phyloP scores from a whole-genome alignment of 495 filamentous ascomycete genomes.

The Tuber calosporum region DNA sequence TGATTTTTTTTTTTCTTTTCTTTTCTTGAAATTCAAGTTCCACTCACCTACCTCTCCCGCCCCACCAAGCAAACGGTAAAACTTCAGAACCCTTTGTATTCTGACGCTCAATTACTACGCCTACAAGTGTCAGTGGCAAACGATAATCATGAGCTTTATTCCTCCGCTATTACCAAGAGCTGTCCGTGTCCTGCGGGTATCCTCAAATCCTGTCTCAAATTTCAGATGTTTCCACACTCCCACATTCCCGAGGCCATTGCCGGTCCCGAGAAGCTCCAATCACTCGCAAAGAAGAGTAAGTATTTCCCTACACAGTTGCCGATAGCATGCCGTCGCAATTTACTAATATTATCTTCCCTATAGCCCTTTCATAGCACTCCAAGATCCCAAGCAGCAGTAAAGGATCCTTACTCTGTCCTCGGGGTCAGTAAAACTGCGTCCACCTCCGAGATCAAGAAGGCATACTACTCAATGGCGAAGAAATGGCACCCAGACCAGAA shows the following conservation, averaged over 20 bases:
- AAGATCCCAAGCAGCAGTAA: constrained; percentile 50
- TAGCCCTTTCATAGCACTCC: constrained; percentile 74
- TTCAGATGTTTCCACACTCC: constrained; percentile 29
- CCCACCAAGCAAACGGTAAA: constrained; percentile 7
- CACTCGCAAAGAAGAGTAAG: constrained; percentile 26
- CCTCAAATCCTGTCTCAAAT: constrained; percentile 14
- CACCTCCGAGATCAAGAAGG: constrained; percentile 89
- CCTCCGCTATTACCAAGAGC: constrained; percentile 27
- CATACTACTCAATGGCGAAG: constrained; percentile 96
- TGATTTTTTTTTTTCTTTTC: constrained; percentile 3
- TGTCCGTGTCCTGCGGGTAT: constrained; percentile 24
- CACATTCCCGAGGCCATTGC: constrained; percentile 17
- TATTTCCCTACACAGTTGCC: background rate
- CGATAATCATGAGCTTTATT: constrained; percentile 29
- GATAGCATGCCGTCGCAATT: background rate
- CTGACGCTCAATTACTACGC: background rate
- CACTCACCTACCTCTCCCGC: background rate
- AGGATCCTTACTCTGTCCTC: constrained; percentile 78
- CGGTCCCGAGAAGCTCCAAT: constrained; percentile 6
- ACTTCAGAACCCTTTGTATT: constrained; percentile 4
- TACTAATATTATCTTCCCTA: constrained; percentile 4
- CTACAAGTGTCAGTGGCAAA: background rate
- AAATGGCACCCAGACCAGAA: constrained; percentile 98
- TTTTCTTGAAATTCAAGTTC: background rate
- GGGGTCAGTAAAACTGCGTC: constrained; percentile 76